Conservation (phyloP, 2,329 filamentous ascomycete species). For the Raffaelea arxii region DNA sequence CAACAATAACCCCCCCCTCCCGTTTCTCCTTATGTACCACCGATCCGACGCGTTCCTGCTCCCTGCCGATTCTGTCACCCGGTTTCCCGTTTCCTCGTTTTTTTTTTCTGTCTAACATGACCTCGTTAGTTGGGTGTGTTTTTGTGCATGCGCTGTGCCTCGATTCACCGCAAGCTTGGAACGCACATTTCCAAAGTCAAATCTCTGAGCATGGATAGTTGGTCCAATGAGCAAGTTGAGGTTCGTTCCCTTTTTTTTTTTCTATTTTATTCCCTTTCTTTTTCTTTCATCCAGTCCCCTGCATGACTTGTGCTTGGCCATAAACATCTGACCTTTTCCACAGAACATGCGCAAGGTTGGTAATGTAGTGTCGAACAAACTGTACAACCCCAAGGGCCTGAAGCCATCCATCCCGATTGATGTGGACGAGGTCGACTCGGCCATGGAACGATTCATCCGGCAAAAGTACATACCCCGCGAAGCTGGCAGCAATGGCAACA, state of each 20-base stretch:
- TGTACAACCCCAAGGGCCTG: slow-evolving; percentile 78
- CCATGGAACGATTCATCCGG: slow-evolving; percentile 90
- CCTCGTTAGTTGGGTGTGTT: slow-evolving; percentile 73
- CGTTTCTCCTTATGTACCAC: slow-evolving; percentile 7
- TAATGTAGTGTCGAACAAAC: slow-evolving; percentile 75
- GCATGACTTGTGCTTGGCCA: neutral
- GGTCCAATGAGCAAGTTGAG: slow-evolving; percentile 93
- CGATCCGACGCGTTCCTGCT: neutral
- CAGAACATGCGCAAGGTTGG: slow-evolving; percentile 93
- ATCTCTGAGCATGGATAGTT: slow-evolving; percentile 96
- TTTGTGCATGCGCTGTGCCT: slow-evolving; percentile 93
- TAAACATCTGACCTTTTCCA: too few species aligned
- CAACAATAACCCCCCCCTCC: slow-evolving; percentile 5
- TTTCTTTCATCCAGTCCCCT: neutral
- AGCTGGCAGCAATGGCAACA: slow-evolving; percentile 9
- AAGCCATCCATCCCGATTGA: slow-evolving; percentile 81
- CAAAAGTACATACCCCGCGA: slow-evolving; percentile 74
- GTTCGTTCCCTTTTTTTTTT: slow-evolving; percentile 38
- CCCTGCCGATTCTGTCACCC: neutral
- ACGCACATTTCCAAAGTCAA: slow-evolving; percentile 99
- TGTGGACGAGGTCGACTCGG: slow-evolving; percentile 82
- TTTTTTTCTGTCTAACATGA: neutral
- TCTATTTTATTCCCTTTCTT: neutral
- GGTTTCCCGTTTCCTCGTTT: neutral
- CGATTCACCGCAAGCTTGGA: slow-evolving; percentile 89